Conservation (phyloP, 176 grass and related monocot genomes). For the Paspalum vaginatum region DNA sequence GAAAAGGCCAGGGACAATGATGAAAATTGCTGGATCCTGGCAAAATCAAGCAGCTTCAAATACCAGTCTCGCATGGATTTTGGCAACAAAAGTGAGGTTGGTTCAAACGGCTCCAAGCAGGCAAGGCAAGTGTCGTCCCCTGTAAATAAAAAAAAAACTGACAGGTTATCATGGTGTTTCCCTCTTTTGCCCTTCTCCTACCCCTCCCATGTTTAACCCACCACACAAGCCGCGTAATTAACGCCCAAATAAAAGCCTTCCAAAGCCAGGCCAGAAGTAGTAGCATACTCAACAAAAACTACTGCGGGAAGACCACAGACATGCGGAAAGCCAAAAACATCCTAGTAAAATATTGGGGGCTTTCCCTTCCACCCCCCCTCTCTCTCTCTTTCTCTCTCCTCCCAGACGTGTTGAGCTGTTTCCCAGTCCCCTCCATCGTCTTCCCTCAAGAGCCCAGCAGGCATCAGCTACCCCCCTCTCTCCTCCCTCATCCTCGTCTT, state of each 20-base stretch:
- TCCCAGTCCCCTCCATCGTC: constrained; percentile 38
- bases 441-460: constrained; percentile 15
- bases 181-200: neutral
- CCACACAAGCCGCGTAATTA: constrained; percentile 34
- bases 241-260: neutral
- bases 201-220: constrained; percentile 7
- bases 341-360: constrained; percentile 13
- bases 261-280: constrained; percentile 16
- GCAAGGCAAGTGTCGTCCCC: neutral
- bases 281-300: constrained; percentile 17
- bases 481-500: neutral
- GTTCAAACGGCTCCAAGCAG: neutral
- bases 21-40: neutral
- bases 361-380: constrained; percentile 36
- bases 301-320: neutral
- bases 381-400: neutral
- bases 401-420: constrained; percentile 82
- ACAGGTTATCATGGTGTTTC: neutral
- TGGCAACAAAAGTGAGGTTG: neutral
- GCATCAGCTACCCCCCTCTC: neutral
- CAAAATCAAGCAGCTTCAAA: neutral
- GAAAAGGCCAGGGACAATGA: no score
- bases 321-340: neutral
- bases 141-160: no score
- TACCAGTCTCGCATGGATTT: neutral